Evolutionary conservation across 345 rosid species (phyloP), one percentile per base, ranked within the genome.

Genomic region (Odontarrhena argentea): DNA sequence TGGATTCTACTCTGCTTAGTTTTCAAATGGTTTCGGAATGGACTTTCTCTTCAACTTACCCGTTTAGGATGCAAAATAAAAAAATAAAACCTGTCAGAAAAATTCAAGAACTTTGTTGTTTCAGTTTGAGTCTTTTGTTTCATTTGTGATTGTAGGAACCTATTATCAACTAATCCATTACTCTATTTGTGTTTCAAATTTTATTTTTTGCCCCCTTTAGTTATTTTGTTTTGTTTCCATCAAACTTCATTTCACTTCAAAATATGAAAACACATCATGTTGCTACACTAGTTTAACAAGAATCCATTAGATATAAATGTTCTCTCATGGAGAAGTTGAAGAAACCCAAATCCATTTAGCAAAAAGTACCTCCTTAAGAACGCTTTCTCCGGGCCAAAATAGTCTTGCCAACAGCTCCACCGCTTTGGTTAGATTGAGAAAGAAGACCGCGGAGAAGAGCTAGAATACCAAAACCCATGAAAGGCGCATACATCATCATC

Each of bases 381-480:
- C 68, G 85, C 82, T 91, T 88, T 66, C 82, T 85, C 79, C 88
- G 74, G 6, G 70, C 80, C 47, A 78, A 25, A 63, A 63, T 10
- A 1, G 28, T 81, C 64, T 79, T 83, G 55, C 81, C 69, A 6
- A 34, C 12, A 41, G 55, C 24, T 0, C 77, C 32, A 44, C 71
- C 4, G 40, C 52, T 65, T 63, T 55, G 74, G 32, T 63, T 34
- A 12, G 68, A 47, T 6, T 10, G 54, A 0, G 83, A 57, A 50
- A 85, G 37, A 37, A 92, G 70, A 32, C 96, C 93, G 9, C 91
- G 85, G n/a, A 89, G 63, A 48, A 80, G 64, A 12, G 94, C 88
- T 54, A 88, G 46, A 14, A 80, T 50, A 40, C 84, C 81, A 6
- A 82, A 38, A 2, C 84, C 96, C 76, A 81, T 5, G 77, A 87